A percentile compares a stretch with the other conserved stretches of the same genome.
Conservation (phyloP, 768 basidiomycete genomes). For the Inosperma sp. region DNA sequence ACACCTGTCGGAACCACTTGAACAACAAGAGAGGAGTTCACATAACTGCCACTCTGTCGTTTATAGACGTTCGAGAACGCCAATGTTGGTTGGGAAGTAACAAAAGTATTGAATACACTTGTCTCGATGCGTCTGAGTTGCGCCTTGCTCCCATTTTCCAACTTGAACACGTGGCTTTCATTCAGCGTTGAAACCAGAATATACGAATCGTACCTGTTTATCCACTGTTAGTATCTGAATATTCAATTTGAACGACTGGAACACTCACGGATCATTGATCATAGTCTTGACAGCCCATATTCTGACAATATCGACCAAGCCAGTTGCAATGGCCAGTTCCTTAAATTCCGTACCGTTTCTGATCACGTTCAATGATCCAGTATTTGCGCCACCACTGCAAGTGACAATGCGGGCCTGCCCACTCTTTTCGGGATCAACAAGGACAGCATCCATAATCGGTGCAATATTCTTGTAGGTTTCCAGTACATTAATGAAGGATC, state of each 20-base stretch:
- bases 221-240: not conserved
- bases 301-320: slow-evolving; percentile 49
- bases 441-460: slow-evolving; percentile 76
- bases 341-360: slow-evolving; percentile 79
- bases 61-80: slow-evolving; percentile 54
- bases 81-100: slow-evolving; percentile 51
- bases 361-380: slow-evolving; percentile 72
- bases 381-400: slow-evolving; percentile 75
- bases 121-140: slow-evolving; percentile 38
- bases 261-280: slow-evolving; percentile 47
- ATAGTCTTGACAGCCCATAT: slow-evolving; percentile 57
- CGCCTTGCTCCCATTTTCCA: slow-evolving; percentile 42
- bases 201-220: slow-evolving; percentile 48
- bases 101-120: slow-evolving; percentile 38
- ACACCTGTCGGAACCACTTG: slow-evolving; percentile 67
- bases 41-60: slow-evolving; percentile 33
- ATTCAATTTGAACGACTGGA: not conserved
- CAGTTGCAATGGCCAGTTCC: slow-evolving; percentile 54
- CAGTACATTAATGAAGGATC: slow-evolving; percentile 56
- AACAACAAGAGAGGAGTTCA: slow-evolving; percentile 52
- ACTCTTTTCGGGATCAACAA: slow-evolving; percentile 67
- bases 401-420: slow-evolving; percentile 82
- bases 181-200: slow-evolving; percentile 58
- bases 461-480: slow-evolving; percentile 72
- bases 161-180: slow-evolving; percentile 49